Evolutionary conservation across 345 rosid genomes (phyloP), one percentile per base, ranked within the genome.

Genomic region (Brassica carinata): DNA sequence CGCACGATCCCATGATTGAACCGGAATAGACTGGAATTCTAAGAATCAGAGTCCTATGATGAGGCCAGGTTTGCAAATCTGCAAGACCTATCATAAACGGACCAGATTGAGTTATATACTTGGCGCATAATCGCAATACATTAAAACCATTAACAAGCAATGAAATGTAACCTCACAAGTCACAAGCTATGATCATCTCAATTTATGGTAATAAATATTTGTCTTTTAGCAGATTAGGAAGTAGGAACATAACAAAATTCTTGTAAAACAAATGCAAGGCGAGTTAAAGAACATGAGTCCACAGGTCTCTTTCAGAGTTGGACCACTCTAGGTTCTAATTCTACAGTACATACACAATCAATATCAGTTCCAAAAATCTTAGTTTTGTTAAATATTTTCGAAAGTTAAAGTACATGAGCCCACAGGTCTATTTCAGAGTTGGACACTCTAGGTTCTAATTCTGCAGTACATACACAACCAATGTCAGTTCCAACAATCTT

Each of bases 201-300:
- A 38, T 62, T 59, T 73, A 62, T 73, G 61, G 36, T 43, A 2
- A 48, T 40, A 74, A 17, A 40, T 45, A 14, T 13, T 14, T 14
- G n/a, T 19, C 8, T 23, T 13, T 10, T 61, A 38, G 17, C 1
- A 58, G 19, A 27, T 53, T 53, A 40, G 31, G 40, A 30, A 58
- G 48, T 15, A 40, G 31, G 40, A 30, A 58, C 61, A 62, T 5
- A 40, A 9, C 19, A 36, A 67, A 1, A 5, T 34, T 34, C 7
- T 8, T 17, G 33, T 8, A 45, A 15, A 61, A 77, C 75, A 62
- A 63, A 69, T 61, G 17, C 62, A 77, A 45, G 59, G 19, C 14
- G 10, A 67, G 68, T 59, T 45, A 31, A 63, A 31, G 53, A 71
- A 71, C 57, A 53, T 23, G 66, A 78, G 67, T 2, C 43, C 43